Base-by-base conservation (phyloP, 345 rosid genomes). In the Brassica incana region DNA sequence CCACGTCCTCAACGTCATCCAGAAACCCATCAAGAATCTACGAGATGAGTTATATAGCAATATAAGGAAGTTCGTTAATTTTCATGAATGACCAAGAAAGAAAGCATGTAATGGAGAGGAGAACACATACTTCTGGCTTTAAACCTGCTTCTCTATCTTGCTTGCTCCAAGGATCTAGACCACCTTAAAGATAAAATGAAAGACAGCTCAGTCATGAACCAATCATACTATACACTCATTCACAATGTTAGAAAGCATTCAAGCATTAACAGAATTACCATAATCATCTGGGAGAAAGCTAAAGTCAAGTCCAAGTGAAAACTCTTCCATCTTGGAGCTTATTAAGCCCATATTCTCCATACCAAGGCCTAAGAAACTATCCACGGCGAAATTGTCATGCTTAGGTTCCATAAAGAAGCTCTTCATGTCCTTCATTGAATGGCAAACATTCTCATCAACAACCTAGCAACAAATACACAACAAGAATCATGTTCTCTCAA, bases 11-110 rank as follows among this genome's bases (percentile, higher is more conserved):
- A 60, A 91, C 88, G 78, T 87, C 94, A 73, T 87, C 92, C 35
- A 92, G 87, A 84, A 88, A 64, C 61, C 92, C 96, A 76, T 94
- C 93, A 69, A 92, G 91, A 86, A 83, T 88, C 97, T 94, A 82
- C 54, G 11, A 81, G 70, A 86, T 29, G 80, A 82, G 18, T 23
- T 23, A 23, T 23, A 23, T 23, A 23, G 25, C 25, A 23, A 23
- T 23, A 23, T 23, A 23, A 23, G 25, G 25, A 23, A 0, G 25
- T 23, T 23, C 25, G 25, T 23, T 23, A 23, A 23, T 48, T 43
- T 14, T 63, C 66, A 77, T 7, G 65, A 60, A 54, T 2, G 64
- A 20, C 50, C 38, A 59, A 74, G 45, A 5, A 32, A 52, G 38
- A 71, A 74, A 76, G 40, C 30, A 73, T 73, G 76, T 18, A 16